Base-by-base conservation (phyloP, 371 early-diverging fungal genomes). In the Encephalitozoon hellem region DNA sequence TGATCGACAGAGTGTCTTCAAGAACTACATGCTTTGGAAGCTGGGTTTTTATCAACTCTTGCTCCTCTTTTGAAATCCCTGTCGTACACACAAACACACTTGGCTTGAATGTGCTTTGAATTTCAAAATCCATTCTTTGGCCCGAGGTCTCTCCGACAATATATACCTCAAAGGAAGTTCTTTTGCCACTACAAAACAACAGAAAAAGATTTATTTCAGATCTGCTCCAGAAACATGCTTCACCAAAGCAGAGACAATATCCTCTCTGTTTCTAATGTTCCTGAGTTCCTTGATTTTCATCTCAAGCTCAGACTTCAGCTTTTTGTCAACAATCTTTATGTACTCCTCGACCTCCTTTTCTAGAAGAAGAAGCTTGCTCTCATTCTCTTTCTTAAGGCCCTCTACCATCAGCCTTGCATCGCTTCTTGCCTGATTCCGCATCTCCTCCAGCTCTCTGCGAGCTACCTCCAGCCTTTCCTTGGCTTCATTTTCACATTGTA, bases 31-130 rank as follows among this genome's bases (percentile, higher is more conserved):
- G 26, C n/a, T 45, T 66, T 49, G 68, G 67, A 42, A 47, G 55
- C 18, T 41, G 59, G 45, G 41, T 69, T 5, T 21, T 65, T 45
- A 76, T 67, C 23, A 42, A 51, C 12, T 55, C 21, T 42, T 68
- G 43, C 53, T 82, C 82, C 12, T 34, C 65, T 28, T 25, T 39
- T 39, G 79, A 53, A 26, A 82, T 72, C 69, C 74, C 77, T 34
- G 79, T 79, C 39, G 82, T 82, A 9, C 69, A 66, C 18, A 80
- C 52, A 59, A 49, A 47, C 12, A 73, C 64, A 32, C 68, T 71
- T 54, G 47, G 67, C 43, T 43, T 71, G 9, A 71, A 66, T 12
- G 71, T 79, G 28, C 54, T 67, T 28, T 26, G n/a, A 28, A 72
- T 73, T 52, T 78, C 78, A 69, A 69, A 69, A 25, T 49, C 53